Percentiles rank a stretch among this genome's conserved stretches.
phyloP scores from a whole-genome alignment of 495 filamentous ascomycete genomes.

The Xylaria intraflava region DNA sequence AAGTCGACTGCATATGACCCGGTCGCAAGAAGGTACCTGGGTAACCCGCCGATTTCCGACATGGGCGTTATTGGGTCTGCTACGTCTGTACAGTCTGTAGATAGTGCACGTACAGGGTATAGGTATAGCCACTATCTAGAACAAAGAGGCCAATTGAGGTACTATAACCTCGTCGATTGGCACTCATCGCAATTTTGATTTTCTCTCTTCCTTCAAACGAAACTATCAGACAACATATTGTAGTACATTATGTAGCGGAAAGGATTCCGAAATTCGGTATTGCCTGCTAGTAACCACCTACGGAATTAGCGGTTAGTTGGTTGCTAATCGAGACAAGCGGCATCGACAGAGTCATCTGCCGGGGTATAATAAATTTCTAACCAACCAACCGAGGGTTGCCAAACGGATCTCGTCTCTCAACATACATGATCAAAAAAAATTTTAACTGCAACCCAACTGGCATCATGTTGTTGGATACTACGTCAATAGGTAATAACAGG shows the following conservation, averaged over 20 bases:
- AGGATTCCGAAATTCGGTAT: no score
- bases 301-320: neutral
- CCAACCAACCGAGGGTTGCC: no score
- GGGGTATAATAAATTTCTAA: neutral
- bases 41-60: constrained; percentile 6
- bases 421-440: neutral
- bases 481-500: no score
- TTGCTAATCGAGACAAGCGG: neutral
- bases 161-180: no score
- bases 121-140: no score
- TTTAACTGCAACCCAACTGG: neutral
- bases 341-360: neutral
- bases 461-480: neutral
- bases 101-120: no score
- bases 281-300: neutral
- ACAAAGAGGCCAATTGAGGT: no score
- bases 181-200: no score
- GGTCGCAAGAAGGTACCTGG: neutral
- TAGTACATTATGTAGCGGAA: no score
- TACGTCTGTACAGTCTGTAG: no score
- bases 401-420: neutral
- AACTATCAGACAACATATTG: no score
- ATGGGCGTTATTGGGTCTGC: neutral
- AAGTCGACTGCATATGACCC: neutral
- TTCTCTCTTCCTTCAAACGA: no score